A percentile compares a stretch with the other conserved stretches of the same genome.
Conservation (phyloP, 1,139 yeast genomes). For the Diutina mesorugosa region DNA sequence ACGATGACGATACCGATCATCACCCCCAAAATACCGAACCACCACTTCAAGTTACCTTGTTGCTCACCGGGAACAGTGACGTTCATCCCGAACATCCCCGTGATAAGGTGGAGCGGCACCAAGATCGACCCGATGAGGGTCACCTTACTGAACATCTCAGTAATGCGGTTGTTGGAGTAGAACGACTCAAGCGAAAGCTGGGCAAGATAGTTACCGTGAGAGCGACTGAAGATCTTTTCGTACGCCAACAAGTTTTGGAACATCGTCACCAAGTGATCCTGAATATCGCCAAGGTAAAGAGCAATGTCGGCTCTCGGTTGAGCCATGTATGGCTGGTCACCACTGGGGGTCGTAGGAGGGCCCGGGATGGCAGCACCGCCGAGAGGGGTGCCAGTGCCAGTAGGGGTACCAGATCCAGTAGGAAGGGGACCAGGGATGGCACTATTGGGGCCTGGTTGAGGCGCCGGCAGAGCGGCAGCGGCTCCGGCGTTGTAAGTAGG, state of each 20-base stretch:
- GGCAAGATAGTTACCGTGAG: conserved; percentile 86
- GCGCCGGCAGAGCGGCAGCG: neutral
- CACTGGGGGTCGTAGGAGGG: neutral
- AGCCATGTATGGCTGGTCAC: neutral
- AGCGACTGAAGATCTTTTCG: conserved; percentile 85
- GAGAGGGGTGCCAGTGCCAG: neutral
- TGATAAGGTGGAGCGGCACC: conserved; percentile 79
- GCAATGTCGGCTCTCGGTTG: conserved; percentile 71
- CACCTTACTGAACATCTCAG: conserved; percentile 79
- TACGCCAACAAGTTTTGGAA: conserved; percentile 79
- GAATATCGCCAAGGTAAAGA: conserved; percentile 88
- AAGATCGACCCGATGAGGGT: conserved; percentile 84
- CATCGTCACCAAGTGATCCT: conserved; percentile 95
- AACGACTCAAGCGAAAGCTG: conserved; percentile 90
- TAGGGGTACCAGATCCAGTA: neutral
- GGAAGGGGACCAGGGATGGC: neutral
- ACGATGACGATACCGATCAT: conserved; percentile 19
- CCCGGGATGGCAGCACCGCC: neutral
- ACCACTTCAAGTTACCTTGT: conserved; percentile 16
- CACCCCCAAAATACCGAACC: conserved; percentile 17
- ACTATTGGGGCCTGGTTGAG: neutral
- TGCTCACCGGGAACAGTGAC: conserved; percentile 75
- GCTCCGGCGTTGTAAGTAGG: neutral
- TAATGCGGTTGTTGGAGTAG: conserved; percentile 69
- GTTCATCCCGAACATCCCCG: conserved; percentile 96